phyloP scores from a whole-genome alignment of 1,139 yeast genomes.

The Protomyces lactucae-debilis region DNA sequence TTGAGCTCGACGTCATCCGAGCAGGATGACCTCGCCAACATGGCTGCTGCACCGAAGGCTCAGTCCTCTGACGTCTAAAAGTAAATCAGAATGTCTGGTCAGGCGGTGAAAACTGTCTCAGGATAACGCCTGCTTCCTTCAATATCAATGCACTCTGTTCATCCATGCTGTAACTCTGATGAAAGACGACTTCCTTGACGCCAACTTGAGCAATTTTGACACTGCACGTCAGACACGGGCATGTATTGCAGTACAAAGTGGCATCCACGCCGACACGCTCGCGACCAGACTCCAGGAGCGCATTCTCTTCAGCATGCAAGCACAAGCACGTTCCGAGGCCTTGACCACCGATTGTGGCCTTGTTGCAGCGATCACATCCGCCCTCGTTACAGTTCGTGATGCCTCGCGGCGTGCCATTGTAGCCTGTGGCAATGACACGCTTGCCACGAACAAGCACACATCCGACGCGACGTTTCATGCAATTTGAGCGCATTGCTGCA shows the following conservation, averaged over 20 bases:
- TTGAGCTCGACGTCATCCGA: conserved; percentile 10
- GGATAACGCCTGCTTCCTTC: conserved; percentile 62
- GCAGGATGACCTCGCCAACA: conserved; percentile 18
- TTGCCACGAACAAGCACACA: conserved; percentile 85
- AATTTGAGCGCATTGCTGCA: conserved; percentile 87
- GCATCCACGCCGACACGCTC: conserved; percentile 66
- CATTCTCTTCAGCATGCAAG: conserved; percentile 95
- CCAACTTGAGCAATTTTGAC: conserved; percentile 94
- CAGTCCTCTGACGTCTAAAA: conserved; percentile 11
- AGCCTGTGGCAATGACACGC: conserved; percentile 90
- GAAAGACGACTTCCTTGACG: conserved; percentile 70
- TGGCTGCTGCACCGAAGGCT: conserved; percentile 10
- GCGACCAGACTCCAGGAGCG: conserved; percentile 87
- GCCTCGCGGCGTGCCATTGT: conserved; percentile 94
- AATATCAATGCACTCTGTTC: conserved; percentile 63
- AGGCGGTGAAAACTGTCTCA: conserved; percentile 56
- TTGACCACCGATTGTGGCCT: conserved; percentile 50
- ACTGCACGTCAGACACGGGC: conserved; percentile 94
- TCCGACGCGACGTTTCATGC: conserved; percentile 96
- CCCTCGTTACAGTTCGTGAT: conserved; percentile 87
- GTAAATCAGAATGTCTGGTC: background rate
- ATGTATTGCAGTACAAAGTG: conserved; percentile 85
- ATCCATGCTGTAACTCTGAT: conserved; percentile 92
- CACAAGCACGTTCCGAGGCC: conserved; percentile 82
- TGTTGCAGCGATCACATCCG: conserved; percentile 84